Evolutionary conservation across 140 eudicot genomes (phyloP), one percentile per base, ranked within the genome.

Genomic region (Cichorium intybus): DNA sequence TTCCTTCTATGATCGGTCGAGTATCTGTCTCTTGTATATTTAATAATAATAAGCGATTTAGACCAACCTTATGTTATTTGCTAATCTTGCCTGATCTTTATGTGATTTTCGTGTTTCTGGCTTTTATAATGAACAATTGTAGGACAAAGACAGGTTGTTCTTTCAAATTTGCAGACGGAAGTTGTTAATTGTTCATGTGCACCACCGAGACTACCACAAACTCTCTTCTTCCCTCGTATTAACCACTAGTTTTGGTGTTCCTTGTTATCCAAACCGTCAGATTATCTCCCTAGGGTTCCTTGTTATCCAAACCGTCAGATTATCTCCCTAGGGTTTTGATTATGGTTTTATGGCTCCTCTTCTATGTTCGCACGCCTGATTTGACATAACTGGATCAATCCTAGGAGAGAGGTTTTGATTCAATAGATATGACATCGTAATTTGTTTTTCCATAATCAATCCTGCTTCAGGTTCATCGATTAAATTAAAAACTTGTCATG

Each of bases 81-180:
- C 48, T 64, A 14, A 22, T 37, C 6, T 28, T 50, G 15, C 49
- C 50, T 65, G 50, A 33, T 66, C 11, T 20, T 64, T 27, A 63
- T 26, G 57, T 11, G 69, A n/a, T 62, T 16, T 26, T 17, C 14
- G 21, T 16, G 17, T 12, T 45, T 51, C 8, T 51, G 16, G 57
- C n/a, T 21, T 51, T 51, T 20, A 63, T 46, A 56, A 26, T 46
- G 28, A 63, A 24, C 56, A 24, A 63, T 46, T 16, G 8, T 63
- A n/a, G 52, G 68, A 24, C n/a, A n/a, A 14, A 11, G 24, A 45
- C 18, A 43, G 39, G 68, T 3, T 41, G 17, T 24, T 11, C 22
- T 3, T 24, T 7, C 6, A n/a, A 33, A 37, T 35, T 60, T 14
- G 66, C 10, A 60, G 37, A 61, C 21, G 24, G 4, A 48, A 64